Evolutionary conservation across 257 asterid genomes (phyloP), one percentile per base, ranked within the genome.

Genomic region (Lycium ferocissimum): DNA sequence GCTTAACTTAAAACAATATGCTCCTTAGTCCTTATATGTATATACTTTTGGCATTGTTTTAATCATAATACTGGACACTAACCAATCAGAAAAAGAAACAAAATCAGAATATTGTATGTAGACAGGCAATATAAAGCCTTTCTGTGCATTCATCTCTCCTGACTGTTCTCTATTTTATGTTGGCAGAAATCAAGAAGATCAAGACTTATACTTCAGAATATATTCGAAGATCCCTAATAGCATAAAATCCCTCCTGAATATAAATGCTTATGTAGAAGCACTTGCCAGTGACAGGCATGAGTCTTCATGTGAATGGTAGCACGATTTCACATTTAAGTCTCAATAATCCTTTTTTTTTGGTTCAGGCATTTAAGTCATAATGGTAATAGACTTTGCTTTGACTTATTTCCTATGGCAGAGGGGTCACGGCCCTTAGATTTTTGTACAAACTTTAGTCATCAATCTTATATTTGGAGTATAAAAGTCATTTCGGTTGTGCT

Each of bases 221-320:
- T 47, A 13, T 13, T 76, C 82, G 51, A 51, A 51, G 63, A 51
- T 14, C 45, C 62, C 47, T 76, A 51, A 22, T 47, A 51, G 63
- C 14, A 22, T 76, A 49, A 76, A 76, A 37, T 76, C 37, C 80
- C 80, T 72, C 57, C 80, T 45, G 57, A 72, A 43, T n/a, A 43
- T n/a, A 9, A 43, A 18, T 43, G 57, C 18, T 45, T 9, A 43
- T 70, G 57, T 38, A 1, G 80, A 72, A 72, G 57, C 37, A 43
- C 57, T 18, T 72, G 80, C 57, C 5, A 43, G 15, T 18, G 18
- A 43, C 33, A 70, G 17, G 0, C 3, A n/a, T 38, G 53, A 2
- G 1, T 70, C 78, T 70, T 15, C 78, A 3, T 70, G 78, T 38
- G 78, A 17, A 35, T 14, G 3, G 6, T n/a, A 72, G 18, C 37